Percentiles rank a stretch among this genome's conserved stretches.
phyloP scores from a whole-genome alignment of 2,329 filamentous ascomycete genomes.

The Salinomyces thailandicus region DNA sequence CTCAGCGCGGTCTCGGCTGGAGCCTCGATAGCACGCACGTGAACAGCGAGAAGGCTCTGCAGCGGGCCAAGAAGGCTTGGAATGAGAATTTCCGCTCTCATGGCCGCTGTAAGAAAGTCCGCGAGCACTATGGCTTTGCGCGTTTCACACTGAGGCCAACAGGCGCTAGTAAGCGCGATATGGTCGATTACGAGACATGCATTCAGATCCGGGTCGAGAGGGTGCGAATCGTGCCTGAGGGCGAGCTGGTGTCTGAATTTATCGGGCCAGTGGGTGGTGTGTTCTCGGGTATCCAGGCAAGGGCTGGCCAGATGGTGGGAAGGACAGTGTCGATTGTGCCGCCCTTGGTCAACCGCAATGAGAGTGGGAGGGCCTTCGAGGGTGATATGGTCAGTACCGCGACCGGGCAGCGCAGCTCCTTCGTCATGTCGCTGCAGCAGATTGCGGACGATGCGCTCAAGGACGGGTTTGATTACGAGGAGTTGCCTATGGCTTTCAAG shows the following conservation, averaged over 20 bases:
- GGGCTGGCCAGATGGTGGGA: neutral
- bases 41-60: constrained; percentile 6
- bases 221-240: constrained; percentile 4
- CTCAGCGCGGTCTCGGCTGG: constrained; percentile 3
- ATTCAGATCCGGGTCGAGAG: constrained; percentile 9
- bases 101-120: constrained; percentile 2
- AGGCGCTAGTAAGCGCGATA: neutral
- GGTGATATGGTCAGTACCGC: constrained; percentile 2
- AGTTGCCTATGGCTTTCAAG: constrained; percentile 3
- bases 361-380: neutral
- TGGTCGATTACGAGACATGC: neutral
- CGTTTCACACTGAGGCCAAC: constrained; percentile 5
- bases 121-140: constrained; percentile 9
- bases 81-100: constrained; percentile 1
- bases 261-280: neutral
- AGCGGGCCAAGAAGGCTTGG: constrained; percentile 7
- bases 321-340: neutral
- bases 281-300: neutral
- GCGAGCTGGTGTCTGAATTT: constrained; percentile 6
- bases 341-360: neutral
- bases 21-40: constrained; percentile 4
- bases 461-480: neutral
- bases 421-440: neutral
- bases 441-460: constrained; percentile 3
- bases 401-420: constrained; percentile 1